phyloP scores from a whole-genome alignment of 2,329 filamentous ascomycete species.

The Botryotinia convoluta region DNA sequence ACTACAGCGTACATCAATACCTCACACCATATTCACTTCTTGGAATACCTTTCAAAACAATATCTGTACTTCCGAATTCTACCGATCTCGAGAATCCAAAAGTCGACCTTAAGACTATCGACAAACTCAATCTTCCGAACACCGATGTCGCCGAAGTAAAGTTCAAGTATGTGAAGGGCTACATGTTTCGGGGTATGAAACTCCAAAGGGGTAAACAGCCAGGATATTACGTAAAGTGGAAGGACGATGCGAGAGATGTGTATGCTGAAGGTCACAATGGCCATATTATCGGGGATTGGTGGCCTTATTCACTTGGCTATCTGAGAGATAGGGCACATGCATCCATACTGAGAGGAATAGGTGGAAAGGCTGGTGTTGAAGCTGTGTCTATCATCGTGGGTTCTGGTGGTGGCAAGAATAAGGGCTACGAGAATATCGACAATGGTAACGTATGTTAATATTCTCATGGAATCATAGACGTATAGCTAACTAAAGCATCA shows the following conservation, averaged over 20 bases:
- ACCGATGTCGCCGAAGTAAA: not conserved
- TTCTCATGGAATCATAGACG: not conserved
- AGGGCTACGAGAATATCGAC: slow-evolving; percentile 44
- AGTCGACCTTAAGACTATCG: not conserved
- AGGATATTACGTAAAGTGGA: accelerated
- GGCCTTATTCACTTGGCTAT: slow-evolving; percentile 44
- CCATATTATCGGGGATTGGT: slow-evolving; percentile 47
- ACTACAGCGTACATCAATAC: not conserved
- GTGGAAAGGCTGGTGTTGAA: slow-evolving; percentile 45
- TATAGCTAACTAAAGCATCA: slow-evolving; percentile 29
- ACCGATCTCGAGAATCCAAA: not conserved
- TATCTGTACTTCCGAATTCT: not conserved
- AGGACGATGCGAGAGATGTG: not conserved
- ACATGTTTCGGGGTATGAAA: not conserved
- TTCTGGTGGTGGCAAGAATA: slow-evolving; percentile 32
- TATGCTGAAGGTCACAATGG: slow-evolving; percentile 37
- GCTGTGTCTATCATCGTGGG: slow-evolving; percentile 53
- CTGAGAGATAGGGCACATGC: slow-evolving; percentile 54
- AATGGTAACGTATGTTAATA: slow-evolving; percentile 38
- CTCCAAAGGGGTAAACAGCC: not conserved
- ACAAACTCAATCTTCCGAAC: not conserved
- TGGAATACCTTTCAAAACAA: not conserved
- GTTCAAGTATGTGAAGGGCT: not conserved
- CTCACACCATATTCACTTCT: not conserved
- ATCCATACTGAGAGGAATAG: slow-evolving; percentile 48